Base-by-base conservation (phyloP, 768 basidiomycete genomes). In the Infundibulicybe gibba region DNA sequence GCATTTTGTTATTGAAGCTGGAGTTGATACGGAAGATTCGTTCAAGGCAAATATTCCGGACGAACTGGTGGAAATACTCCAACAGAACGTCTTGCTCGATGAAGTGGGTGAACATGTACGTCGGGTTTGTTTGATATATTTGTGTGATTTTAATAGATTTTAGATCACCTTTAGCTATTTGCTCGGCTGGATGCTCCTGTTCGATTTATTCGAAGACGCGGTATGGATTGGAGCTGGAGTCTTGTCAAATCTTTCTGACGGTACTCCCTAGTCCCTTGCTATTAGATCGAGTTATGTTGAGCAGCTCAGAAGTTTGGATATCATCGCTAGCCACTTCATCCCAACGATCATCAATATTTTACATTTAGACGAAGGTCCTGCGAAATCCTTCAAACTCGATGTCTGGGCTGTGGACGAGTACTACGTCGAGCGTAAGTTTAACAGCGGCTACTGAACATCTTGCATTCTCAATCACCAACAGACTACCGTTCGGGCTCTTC, bases 171-270 rank as follows among this genome's bases (percentile, higher is more conserved):
- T 89, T 50, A 82, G 85, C 3, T 79, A 80, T 51, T 66, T 97
- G n/a, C 75, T 97, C 8, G 79, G 77, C 2, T 97, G 93, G 94
- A 89, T 94, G 85, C 67, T 91, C n/a, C 61, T 85, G 1, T 85
- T 97, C 51, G 90, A 94, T 57, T 70, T 87, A 15, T 97, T 97
- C 64, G 69, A 71, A 19, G 83, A 90, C 61, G 87, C 91, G 8
- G 94, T 94, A 61, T 52, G 90, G 72, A 35, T 45, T 32, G 35
- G 44, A 8, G 13, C 12, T 13, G 3, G n/a, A 35, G 16, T 47
- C 16, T 47, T 52, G 21, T 56, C 16, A 44, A 17, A 1, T 17
- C n/a, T 14, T 34, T 21, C 25, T 25, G 25, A 38, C 35, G 17
- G n/a, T n/a, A n/a, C 14, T 10, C 35, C 9, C 2, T 57, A 97